Evolutionary conservation across 305 asterid genomes (phyloP).

Genomic region (Solanum hybrid): DNA sequence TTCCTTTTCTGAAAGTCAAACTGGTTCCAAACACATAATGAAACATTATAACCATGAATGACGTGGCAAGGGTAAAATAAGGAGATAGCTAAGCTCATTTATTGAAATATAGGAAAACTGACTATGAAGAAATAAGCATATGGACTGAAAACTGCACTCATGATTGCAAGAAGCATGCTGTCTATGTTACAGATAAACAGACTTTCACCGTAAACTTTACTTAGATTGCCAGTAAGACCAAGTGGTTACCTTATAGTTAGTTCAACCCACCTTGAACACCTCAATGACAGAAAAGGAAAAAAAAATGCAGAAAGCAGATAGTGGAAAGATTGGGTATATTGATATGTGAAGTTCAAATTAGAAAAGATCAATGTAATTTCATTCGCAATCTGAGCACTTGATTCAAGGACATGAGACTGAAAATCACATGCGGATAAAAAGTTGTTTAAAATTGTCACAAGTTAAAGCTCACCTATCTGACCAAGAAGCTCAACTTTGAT

Average conservation of each 20-base stretch:
- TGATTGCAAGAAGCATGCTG: background rate
- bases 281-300: background rate
- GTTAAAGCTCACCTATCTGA: constrained; percentile 61
- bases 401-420: background rate
- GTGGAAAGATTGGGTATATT: background rate
- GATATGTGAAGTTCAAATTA: background rate
- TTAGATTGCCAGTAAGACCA: background rate
- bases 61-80: background rate
- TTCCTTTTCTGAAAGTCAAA: background rate
- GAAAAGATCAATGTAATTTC: background rate
- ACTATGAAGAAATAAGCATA: background rate
- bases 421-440: background rate
- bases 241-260: background rate
- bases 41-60: background rate
- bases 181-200: background rate
- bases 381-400: background rate
- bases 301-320: background rate
- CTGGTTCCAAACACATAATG: background rate
- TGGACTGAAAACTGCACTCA: background rate
- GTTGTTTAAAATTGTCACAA: background rate
- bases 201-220: background rate
- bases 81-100: background rate
- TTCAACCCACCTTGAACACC: background rate
- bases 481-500: constrained; percentile 91
- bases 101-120: background rate